Percentiles rank a stretch among this genome's conserved stretches.
phyloP scores from a whole-genome alignment of 2,329 filamentous ascomycete species.

The Apiospora arundinis region DNA sequence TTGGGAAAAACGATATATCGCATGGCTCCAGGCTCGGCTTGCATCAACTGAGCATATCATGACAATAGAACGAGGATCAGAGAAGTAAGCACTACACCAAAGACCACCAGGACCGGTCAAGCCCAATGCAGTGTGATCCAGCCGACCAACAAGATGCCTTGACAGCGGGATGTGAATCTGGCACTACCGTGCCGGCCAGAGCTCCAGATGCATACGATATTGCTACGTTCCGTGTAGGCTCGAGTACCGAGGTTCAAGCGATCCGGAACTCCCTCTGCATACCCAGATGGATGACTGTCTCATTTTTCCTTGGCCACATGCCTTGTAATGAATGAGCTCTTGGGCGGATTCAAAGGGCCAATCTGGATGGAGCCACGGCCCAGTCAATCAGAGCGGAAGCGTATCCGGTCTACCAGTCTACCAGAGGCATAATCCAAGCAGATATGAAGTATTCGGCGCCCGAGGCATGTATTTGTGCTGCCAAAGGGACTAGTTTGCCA shows the following conservation, averaged over 20 bases:
- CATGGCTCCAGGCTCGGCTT: neutral
- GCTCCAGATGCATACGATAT: neutral
- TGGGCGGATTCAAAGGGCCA: neutral
- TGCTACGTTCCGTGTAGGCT: neutral
- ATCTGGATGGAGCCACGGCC: neutral
- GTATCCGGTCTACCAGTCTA: neutral
- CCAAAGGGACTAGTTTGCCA: neutral
- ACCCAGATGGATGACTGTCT: neutral
- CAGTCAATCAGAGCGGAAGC: neutral
- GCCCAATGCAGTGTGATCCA: neutral
- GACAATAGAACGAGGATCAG: neutral
- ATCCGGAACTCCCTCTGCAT: neutral
- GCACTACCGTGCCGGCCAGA: slow-evolving; percentile 2
- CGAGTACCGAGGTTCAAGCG: neutral
- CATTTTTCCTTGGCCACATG: neutral
- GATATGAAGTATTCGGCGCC: neutral
- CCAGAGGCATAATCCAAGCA: neutral
- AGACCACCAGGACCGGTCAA: neutral
- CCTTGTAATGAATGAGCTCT: neutral
- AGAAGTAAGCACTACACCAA: neutral
- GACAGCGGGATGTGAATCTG: slow-evolving; percentile 8
- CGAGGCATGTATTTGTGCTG: neutral
- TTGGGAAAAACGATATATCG: neutral
- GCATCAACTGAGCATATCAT: neutral
- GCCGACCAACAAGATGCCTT: neutral